Conservation (phyloP, 805 yeast species). For the Lachancea meyersii region DNA sequence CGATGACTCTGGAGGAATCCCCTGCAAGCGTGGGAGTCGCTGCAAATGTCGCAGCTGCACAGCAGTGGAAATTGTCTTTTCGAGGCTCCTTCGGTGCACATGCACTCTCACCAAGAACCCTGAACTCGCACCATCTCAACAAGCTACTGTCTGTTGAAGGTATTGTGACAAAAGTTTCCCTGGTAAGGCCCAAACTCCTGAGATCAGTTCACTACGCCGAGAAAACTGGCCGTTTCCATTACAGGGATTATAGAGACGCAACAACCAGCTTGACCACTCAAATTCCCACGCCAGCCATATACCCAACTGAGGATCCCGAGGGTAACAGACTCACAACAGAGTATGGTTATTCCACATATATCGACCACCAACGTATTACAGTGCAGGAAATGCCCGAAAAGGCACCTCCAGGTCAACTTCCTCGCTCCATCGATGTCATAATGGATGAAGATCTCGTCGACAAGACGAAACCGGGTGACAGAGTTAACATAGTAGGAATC, state of each 20-base stretch:
- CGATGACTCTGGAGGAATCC: constrained; percentile 47
- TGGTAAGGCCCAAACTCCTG: constrained; percentile 86
- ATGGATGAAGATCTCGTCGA: constrained; percentile 94
- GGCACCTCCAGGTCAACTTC: constrained; percentile 97
- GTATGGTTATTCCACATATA: constrained; percentile 84
- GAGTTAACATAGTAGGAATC: constrained; percentile 90
- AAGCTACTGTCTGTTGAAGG: constrained; percentile 87
- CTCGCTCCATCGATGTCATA: constrained; percentile 87
- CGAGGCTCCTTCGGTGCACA: constrained; percentile 89
- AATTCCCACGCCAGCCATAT: constrained; percentile 65
- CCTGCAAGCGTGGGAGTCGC: constrained; percentile 10
- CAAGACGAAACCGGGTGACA: constrained; percentile 88
- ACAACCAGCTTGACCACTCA: constrained; percentile 64
- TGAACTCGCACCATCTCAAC: constrained; percentile 69
- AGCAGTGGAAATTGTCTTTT: constrained; percentile 63
- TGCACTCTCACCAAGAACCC: constrained; percentile 79
- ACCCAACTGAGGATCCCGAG: constrained; percentile 88
- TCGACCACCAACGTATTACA: constrained; percentile 89
- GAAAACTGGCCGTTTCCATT: constrained; percentile 73
- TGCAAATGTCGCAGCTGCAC: constrained; percentile 26
- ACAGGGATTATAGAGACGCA: constrained; percentile 88
- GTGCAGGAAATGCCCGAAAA: constrained; percentile 97
- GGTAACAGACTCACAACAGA: constrained; percentile 87
- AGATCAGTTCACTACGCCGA: constrained; percentile 92
- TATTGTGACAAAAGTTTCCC: constrained; percentile 86